A percentile compares a stretch with the other conserved stretches of the same genome.
These are phyloP conservation scores for Pseudogymnoascus sp. DNA, from an alignment of 2,329 filamentous ascomycete species.

Conservation along the genomic window DNA sequence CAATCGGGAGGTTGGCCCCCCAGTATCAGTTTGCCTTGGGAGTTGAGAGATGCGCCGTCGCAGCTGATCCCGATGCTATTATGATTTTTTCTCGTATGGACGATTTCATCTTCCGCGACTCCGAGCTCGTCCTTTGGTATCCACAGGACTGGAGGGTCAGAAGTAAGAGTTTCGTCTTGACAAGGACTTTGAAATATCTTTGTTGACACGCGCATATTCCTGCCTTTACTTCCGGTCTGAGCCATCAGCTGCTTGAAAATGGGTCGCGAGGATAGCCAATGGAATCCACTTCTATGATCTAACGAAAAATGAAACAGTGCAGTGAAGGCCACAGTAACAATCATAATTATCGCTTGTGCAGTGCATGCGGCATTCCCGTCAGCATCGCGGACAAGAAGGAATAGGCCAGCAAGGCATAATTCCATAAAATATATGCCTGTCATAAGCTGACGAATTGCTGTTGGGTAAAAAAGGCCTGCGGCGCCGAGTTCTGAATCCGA, in stretches of 20 bases:
- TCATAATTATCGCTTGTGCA: too few species aligned
- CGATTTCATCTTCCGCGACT: background rate
- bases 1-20: background rate
- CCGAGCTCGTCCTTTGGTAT: background rate
- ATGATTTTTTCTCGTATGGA: background rate
- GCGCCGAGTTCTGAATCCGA: background rate
- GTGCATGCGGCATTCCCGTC: background rate
- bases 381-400: constrained; percentile 11
- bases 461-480: background rate
- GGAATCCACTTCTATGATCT: constrained; percentile 41
- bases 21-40: background rate
- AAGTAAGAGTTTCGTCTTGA: constrained; percentile 6
- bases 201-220: background rate
- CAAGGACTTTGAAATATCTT: background rate
- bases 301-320: constrained; percentile 39
- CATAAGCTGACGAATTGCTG: constrained; percentile 11
- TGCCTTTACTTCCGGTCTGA: background rate
- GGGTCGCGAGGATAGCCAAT: background rate
- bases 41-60: background rate
- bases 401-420: constrained; percentile 12
- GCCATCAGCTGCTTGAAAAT: background rate
- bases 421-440: constrained; percentile 13
- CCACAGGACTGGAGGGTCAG: constrained; percentile 35
- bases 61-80: background rate
- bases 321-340: constrained; percentile 6